Percentiles rank a stretch among this genome's conserved stretches.
These are phyloP conservation scores for Lomentospora prolificans DNA, from an alignment of 2,329 filamentous ascomycete genomes.

Conservation along the genomic window DNA sequence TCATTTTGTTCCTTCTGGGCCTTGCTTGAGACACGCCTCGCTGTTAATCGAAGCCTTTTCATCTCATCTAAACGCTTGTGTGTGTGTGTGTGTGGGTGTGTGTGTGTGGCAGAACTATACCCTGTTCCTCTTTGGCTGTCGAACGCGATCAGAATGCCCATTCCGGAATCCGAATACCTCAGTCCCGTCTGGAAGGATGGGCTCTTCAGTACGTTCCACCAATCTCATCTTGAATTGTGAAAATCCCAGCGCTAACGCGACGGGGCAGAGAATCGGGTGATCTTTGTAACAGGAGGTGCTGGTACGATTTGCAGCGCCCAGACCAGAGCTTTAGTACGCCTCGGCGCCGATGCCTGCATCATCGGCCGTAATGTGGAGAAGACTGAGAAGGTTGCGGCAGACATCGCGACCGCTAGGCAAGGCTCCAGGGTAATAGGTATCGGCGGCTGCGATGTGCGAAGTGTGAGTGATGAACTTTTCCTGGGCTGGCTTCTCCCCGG, in stretches of 20 bases:
- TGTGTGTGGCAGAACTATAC: not conserved
- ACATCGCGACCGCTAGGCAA: conserved; percentile 68
- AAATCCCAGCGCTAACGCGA: not conserved
- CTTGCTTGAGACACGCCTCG: no score
- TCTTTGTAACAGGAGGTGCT: conserved; percentile 91
- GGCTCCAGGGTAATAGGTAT: conserved; percentile 83
- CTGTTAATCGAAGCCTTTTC: no score
- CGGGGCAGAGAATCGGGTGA: conserved; percentile 65
- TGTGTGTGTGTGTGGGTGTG: not conserved
- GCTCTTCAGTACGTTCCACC: conserved; percentile 59
- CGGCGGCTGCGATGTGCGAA: conserved; percentile 69
- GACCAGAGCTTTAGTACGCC: conserved; percentile 79
- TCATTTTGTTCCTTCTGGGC: no score
- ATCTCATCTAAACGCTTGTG: no score
- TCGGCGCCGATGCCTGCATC: conserved; percentile 91
- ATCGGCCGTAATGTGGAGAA: conserved; percentile 83
- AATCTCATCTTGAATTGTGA: not conserved
- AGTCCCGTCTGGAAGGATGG: conserved; percentile 79
- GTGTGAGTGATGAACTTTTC: conserved; percentile 44
- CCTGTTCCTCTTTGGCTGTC: not conserved
- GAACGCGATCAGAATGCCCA: conserved; percentile 40
- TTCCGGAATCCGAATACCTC: conserved; percentile 65
- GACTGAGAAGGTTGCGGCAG: conserved; percentile 69
- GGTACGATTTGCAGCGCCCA: conserved; percentile 92
- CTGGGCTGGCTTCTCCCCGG: no score